phyloP scores from a whole-genome alignment of 1,284 basidiomycete genomes.

The Blastosporella zonata region DNA sequence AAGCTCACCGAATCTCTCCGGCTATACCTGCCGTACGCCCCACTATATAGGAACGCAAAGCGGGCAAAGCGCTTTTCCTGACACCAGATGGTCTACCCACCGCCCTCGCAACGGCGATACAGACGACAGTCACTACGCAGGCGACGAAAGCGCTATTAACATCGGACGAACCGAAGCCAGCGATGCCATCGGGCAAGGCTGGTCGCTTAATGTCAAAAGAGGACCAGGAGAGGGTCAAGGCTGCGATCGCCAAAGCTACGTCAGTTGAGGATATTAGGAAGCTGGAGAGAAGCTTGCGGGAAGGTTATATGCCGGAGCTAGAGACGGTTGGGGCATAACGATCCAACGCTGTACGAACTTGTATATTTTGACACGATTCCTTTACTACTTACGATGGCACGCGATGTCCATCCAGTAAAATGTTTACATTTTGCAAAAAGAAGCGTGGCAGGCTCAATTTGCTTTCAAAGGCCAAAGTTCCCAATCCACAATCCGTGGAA shows the following conservation, averaged over 20 bases:
- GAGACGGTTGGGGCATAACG: constrained; percentile 70
- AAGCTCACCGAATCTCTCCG: constrained; percentile 21
- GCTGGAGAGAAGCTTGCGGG: constrained; percentile 83
- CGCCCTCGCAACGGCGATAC: constrained; percentile 76
- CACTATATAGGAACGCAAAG: constrained; percentile 64
- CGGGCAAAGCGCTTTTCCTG: constrained; percentile 73
- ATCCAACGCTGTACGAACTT: constrained; percentile 15
- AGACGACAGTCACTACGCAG: constrained; percentile 67
- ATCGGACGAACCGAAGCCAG: constrained; percentile 69
- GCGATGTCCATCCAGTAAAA: constrained; percentile 10
- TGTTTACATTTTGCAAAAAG: constrained; percentile 7
- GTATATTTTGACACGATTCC: constrained; percentile 18
- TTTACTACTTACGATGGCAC: constrained; percentile 17
- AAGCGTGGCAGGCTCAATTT: constrained; percentile 25
- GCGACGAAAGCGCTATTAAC: constrained; percentile 57
- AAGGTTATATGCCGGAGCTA: constrained; percentile 79
- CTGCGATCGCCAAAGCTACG: constrained; percentile 87
- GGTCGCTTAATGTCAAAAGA: constrained; percentile 90
- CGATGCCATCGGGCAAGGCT: constrained; percentile 58
- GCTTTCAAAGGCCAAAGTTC: constrained; percentile 43
- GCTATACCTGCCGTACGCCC: constrained; percentile 21
- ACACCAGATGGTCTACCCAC: constrained; percentile 76
- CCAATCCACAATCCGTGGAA: constrained; percentile 77
- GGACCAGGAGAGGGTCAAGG: constrained; percentile 86
- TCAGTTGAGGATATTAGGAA: constrained; percentile 89